Base-by-base conservation (phyloP, 1,284 basidiomycete genomes). In the Jaminaea rosea region DNA sequence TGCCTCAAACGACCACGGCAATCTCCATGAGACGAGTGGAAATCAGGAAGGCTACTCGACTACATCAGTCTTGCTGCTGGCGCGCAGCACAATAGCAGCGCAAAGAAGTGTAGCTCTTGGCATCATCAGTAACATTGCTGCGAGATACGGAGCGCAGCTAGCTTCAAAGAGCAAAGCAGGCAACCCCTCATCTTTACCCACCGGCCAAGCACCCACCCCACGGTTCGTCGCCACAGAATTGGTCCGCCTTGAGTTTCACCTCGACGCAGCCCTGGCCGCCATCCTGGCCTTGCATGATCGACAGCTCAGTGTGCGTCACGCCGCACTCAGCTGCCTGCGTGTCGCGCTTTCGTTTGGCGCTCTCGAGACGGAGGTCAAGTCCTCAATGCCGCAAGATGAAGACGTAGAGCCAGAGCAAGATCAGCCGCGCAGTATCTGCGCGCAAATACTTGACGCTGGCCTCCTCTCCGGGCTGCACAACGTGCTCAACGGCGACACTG, bases 1-100 rank as follows among this genome's bases (percentile, higher is more conserved):
- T n/a, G n/a, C n/a, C n/a, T n/a, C n/a, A n/a, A n/a, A n/a, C n/a
- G n/a, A n/a, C n/a, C n/a, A n/a, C n/a, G n/a, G n/a, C n/a, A n/a
- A n/a, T n/a, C n/a, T n/a, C n/a, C n/a, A n/a, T n/a, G n/a, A n/a
- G n/a, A n/a, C n/a, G n/a, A n/a, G n/a, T n/a, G n/a, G n/a, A n/a
- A n/a, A n/a, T n/a, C n/a, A n/a, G n/a, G n/a, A 91, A 0, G 92
- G 91, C 0, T 96, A 94, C 73, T 91, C 88, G 0, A 76, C 93
- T 0, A 83, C 86, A 31, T 91, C 94, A 58, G 79, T 94, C n/a
- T 82, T 92, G 42, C 77, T 88, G 44, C 79, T 93, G 3, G 83
- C 84, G 1, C 79, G 87, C 47, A 91, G 88, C 4, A 87, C 84
- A 0, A 85, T 91, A 0, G 83, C 85, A 7, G 84, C 85, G 9